Percentiles rank a stretch among this genome's conserved stretches.
Conservation (phyloP, 1,139 yeast species). For the Suhomyces coccinellae region DNA sequence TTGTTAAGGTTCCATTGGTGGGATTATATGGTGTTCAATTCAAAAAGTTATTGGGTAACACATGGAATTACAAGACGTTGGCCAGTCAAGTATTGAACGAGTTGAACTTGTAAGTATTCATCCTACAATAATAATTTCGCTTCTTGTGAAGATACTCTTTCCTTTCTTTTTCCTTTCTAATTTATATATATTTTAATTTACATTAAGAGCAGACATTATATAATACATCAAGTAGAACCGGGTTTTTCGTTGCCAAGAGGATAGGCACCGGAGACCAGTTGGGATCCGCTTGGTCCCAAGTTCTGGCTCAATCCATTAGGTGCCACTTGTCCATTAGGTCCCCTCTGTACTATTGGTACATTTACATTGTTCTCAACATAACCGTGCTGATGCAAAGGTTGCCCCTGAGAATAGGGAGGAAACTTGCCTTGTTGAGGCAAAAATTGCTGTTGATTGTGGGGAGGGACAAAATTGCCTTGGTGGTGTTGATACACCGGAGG, state of each 20-base stretch:
- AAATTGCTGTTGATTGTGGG: background rate
- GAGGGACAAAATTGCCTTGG: background rate
- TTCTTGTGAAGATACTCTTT: background rate
- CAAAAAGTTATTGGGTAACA: constrained; percentile 89
- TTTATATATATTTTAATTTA: constrained; percentile 5
- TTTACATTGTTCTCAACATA: background rate
- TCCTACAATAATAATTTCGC: background rate
- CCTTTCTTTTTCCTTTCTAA: constrained; percentile 1
- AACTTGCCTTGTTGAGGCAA: background rate
- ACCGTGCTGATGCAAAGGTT: background rate
- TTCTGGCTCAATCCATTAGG: background rate
- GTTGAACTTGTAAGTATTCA: constrained; percentile 53
- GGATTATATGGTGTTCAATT: constrained; percentile 93
- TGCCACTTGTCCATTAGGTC: too few species aligned
- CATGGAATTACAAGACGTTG: constrained; percentile 93
- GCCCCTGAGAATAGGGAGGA: background rate
- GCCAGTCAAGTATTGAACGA: constrained; percentile 85
- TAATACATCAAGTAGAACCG: background rate
- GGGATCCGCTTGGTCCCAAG: background rate
- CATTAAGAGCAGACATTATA: background rate
- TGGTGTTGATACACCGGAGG: background rate
- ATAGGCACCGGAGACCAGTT: too few species aligned
- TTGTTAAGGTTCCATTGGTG: constrained; percentile 89
- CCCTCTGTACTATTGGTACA: background rate
- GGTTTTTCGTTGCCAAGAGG: too few species aligned